Evolutionary conservation across 768 basidiomycete genomes (phyloP), one percentile per base, ranked within the genome.

Genomic region (Tremella yokohamensis): DNA sequence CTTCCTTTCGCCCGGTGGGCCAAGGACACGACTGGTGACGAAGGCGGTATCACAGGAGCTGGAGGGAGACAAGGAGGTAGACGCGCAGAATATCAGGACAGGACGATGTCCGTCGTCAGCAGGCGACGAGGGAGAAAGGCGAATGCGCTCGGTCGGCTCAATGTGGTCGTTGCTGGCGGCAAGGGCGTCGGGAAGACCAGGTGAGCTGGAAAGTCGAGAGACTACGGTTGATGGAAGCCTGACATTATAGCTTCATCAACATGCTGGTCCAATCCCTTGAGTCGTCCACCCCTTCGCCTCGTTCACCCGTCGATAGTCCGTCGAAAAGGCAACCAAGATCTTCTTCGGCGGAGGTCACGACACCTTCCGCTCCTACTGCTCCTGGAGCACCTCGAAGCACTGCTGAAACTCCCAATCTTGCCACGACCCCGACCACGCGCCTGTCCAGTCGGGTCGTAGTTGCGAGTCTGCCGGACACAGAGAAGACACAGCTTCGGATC

Each of bases 171-270:
- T 8, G 71, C 58, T 3, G 71, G 71, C 29, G 71, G 71, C 8
- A 63, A 64, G 49, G 58, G 58, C 8, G 62, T 63, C 8, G 71
- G 71, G 8, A 73, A 73, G 57, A 70, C 71, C 0, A 70, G 71
- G 71, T 73, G 52, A 59, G n/a, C n/a, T n/a, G n/a, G n/a, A n/a
- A n/a, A n/a, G 70, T 57, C 7, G 20, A 34, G 29, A 4, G 6
- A 34, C 29, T 34, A 11, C 6, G 11, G 29, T 4, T 11, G 6
- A 4, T 11, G 11, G 11, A 34, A 34, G 29, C 29, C 29, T n/a
- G n/a, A 45, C 29, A 8, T 8, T 20, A 6, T 42, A 70, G 66
- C 60, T 68, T 68, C 47, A 57, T 65, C 49, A 59, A 58, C 20
- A 60, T 70, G 1, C 50, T 70, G 19, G 15, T 19, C 1, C 38